Conservation (phyloP, 2,329 filamentous ascomycete genomes). For the Macrophomina pseudophaseolina region DNA sequence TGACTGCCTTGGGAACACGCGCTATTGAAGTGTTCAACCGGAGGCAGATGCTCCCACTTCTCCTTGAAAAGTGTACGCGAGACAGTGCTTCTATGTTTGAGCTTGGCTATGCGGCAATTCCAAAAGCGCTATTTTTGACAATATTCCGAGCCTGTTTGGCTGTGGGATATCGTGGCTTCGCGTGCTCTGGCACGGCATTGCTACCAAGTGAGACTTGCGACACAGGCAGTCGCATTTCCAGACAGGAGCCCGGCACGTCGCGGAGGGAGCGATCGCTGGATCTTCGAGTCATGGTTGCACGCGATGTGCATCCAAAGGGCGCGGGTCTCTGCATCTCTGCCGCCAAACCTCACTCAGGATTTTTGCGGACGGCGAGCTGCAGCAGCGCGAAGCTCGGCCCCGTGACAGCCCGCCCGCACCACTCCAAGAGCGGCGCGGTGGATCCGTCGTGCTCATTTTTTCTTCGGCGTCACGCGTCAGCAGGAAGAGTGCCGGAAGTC, state of each 20-base stretch:
- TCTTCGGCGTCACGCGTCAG: conserved; percentile 23
- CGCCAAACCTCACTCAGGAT: conserved; percentile 19
- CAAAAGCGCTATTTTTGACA: neutral
- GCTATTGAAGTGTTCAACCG: no score
- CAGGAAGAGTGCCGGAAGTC: conserved; percentile 2
- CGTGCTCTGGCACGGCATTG: conserved; percentile 6
- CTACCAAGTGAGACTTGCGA: conserved; percentile 4
- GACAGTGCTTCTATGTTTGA: no score
- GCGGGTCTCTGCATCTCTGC: conserved; percentile 19
- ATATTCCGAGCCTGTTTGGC: conserved; percentile 9
- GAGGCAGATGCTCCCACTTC: no score
- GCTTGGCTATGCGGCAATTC: no score
- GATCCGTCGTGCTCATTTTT: conserved; percentile 19
- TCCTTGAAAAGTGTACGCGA: no score
- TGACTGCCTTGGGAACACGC: no score
- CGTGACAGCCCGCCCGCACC: conserved; percentile 16
- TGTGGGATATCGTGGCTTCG: neutral
- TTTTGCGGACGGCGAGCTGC: conserved; percentile 24
- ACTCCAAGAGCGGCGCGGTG: conserved; percentile 10
- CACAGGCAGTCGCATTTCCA: conserved; percentile 16
- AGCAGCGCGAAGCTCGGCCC: conserved; percentile 23
- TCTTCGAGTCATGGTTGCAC: conserved; percentile 26
- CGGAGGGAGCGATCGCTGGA: conserved; percentile 21
- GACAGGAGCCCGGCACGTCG: conserved; percentile 16
- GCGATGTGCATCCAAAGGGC: neutral